Base-by-base conservation (phyloP, 441 rosid genomes). In the Eutrema salsugineum region DNA sequence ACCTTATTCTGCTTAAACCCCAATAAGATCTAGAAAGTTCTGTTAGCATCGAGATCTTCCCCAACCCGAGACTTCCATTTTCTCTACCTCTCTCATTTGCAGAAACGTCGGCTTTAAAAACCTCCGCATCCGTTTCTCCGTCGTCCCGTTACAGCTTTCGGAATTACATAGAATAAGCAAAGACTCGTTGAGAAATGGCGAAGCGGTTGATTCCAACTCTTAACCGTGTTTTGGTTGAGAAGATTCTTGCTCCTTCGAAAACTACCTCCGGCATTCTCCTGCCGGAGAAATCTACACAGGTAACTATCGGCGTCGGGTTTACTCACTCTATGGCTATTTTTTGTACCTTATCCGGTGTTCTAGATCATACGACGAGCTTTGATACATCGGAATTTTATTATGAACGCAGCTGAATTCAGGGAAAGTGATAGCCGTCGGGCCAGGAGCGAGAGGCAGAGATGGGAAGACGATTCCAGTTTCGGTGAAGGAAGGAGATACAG, bases 401-500 rank as follows among this genome's bases (percentile, higher is more conserved):
- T 51, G 6, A n/a, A 36, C 43, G 55, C 87, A 89, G 90, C 74
- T 89, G 67, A 89, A 81, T 72, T 87, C 92, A 0, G 95, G 91
- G 47, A 89, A 77, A 74, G 90, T 89, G 49, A 61, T 87, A 4
- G 84, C 89, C 0, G 88, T 81, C 20, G 92, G 92, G 1, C 89
- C 89, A 3, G 89, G 94, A 54, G 44, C 73, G 43, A 77, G 83
- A 6, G 79, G 54, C 70, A 67, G 63, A 58, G 85, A 87, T n/a
- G 90, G 89, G 58, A 84, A 86, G 39, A 35, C 70, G 1, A 68
- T 87, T 32, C 83, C 88, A 11, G 73, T 86, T 36, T 64, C 81
- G 10, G 80, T 89, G 3, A 89, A 84, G 81, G 90, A 89, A 81
- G 90, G 94, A 5, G 92, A 89, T 62, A 82, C 87, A 2, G 89